Percentiles rank a stretch among this genome's conserved stretches.
Conservation (phyloP, 2,329 filamentous ascomycete species). For the Cryphonectria naterciae region DNA sequence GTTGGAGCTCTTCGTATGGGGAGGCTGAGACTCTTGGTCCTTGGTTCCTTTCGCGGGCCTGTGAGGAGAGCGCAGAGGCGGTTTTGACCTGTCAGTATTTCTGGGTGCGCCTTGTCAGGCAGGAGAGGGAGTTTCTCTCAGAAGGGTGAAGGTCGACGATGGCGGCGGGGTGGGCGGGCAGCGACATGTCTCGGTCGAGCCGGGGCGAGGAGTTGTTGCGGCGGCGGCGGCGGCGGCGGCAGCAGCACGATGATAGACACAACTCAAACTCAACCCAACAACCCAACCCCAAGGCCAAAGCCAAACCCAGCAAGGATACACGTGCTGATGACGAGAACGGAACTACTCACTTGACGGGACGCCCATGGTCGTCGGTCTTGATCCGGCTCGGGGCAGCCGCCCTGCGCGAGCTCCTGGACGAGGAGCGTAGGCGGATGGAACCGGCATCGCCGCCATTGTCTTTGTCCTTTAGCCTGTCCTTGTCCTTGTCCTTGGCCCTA, state of each 20-base stretch:
- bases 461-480: slow-evolving; percentile 20
- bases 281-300: too few relatives aligned
- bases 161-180: slow-evolving; percentile 1
- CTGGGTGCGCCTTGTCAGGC: slow-evolving; percentile 8
- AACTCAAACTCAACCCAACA: not conserved
- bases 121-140: not conserved
- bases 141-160: slow-evolving; percentile 4
- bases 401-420: slow-evolving; percentile 37
- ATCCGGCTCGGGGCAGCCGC: slow-evolving; percentile 52
- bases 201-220: slow-evolving; percentile 23
- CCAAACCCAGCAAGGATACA: not conserved
- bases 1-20: slow-evolving; percentile 33
- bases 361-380: slow-evolving; percentile 58
- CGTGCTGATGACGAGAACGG: slow-evolving; percentile 26
- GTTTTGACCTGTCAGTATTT: slow-evolving; percentile 37
- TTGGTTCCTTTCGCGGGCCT: slow-evolving; percentile 44
- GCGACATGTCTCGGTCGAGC: slow-evolving; percentile 30
- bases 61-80: slow-evolving; percentile 30
- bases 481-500: slow-evolving; percentile 33
- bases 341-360: slow-evolving; percentile 44
- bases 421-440: slow-evolving; percentile 39
- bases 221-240: slow-evolving; percentile 13
- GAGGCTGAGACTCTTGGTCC: slow-evolving; percentile 42
- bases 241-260: slow-evolving; percentile 16
- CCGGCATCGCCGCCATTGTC: slow-evolving; percentile 33